Evolutionary conservation across 2,329 filamentous ascomycete species (phyloP), one percentile per base, ranked within the genome.

Genomic region (Camillea tinctor): DNA sequence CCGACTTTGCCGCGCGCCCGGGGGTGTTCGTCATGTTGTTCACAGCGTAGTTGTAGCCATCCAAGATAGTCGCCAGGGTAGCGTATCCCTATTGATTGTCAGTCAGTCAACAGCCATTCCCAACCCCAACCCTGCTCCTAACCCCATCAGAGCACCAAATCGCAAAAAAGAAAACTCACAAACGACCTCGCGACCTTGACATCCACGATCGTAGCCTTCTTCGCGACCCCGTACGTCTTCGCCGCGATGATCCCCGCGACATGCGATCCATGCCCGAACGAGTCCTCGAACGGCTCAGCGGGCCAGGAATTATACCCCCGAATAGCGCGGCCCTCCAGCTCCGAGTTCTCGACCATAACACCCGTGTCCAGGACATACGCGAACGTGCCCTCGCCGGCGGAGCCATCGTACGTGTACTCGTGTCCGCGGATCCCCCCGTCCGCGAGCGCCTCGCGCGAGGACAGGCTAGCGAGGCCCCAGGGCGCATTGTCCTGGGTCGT

Each of bases 301-400:
- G 52, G 52, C 52, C 52, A 54, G 17, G 36, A 24, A 30, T 15
- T 50, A 49, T 54, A 54, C 21, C 65, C 68, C 24, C 58, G 65
- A 20, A 30, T 44, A 3, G 68, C 69, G 49, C 66, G 63, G 8
- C 61, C 61, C 23, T 59, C 57, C 23, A 64, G 66, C 15, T 61
- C 55, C 4, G 54, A 24, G 63, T 79, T 77, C 9, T 66, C 23
- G 23, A 69, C 72, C 44, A 66, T 68, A 48, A 79, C 75, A 57
- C 77, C 77, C 11, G 76, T 78, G 63, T 79, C 77, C 55, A 79
- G 72, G 30, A 79, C 60, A 60, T 78, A 79, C 48, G 72, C 66
- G 59, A 73, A 77, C 19, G 50, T 61, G 9, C 58, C 62, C 15
- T 53, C 36, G 7, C 66, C 66, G 13, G 61, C 60, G 4, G 51